Evolutionary conservation across 768 basidiomycete genomes (phyloP).

Genomic region (Termitomyces sp.): DNA sequence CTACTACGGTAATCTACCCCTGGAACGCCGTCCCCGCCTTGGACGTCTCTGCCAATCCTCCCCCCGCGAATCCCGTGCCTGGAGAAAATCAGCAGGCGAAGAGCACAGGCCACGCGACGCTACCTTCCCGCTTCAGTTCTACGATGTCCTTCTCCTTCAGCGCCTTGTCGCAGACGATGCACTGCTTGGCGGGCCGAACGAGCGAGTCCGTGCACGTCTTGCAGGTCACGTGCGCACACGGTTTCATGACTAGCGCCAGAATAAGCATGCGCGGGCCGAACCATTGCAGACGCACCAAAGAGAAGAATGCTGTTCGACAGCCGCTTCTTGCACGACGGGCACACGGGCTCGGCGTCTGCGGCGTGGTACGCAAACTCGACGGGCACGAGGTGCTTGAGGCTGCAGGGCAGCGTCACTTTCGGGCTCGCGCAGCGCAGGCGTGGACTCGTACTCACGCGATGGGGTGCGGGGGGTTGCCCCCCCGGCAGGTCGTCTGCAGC

Average conservation of each 20-base stretch:
- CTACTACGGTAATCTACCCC: no score
- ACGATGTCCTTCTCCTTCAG: constrained; percentile 71
- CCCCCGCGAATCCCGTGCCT: constrained; percentile 94
- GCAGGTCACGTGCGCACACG: constrained; percentile 90
- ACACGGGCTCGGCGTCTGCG: constrained; percentile 67
- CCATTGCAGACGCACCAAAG: constrained; percentile 47
- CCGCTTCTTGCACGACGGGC: constrained; percentile 82
- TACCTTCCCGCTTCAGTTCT: constrained; percentile 86
- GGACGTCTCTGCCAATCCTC: constrained; percentile 88
- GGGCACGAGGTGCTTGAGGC: constrained; percentile 77
- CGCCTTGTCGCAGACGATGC: constrained; percentile 76
- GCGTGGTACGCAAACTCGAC: constrained; percentile 72
- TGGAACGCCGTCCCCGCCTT: constrained; percentile 83
- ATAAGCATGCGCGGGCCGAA: background rate
- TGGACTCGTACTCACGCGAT: constrained; percentile 52
- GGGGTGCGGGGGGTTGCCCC: constrained; percentile 71
- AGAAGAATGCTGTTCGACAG: constrained; percentile 75
- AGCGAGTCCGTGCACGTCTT: constrained; percentile 88
- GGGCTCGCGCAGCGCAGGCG: no score
- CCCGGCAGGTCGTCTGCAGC: constrained; percentile 84
- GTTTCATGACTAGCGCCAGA: constrained; percentile 63
- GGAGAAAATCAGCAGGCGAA: background rate
- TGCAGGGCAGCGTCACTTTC: constrained; percentile 20
- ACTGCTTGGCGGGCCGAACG: constrained; percentile 71
- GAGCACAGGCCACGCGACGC: constrained; percentile 11